Percentiles rank a stretch among this genome's conserved stretches.
These are phyloP conservation scores for Carex scoparia DNA, from an alignment of 176 grass and related monocot species.

Conservation along the genomic window DNA sequence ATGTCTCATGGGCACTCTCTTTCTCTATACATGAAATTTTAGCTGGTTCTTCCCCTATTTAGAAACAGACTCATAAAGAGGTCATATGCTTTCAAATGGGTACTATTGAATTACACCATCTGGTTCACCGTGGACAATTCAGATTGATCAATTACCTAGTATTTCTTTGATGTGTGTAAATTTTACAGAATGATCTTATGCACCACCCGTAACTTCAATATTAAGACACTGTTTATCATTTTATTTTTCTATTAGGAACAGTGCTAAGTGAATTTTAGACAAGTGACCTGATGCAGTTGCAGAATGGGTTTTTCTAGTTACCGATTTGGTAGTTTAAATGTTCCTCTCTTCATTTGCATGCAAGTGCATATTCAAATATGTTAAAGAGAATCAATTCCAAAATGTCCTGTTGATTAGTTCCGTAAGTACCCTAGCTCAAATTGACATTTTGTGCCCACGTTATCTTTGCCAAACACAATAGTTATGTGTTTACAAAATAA, in stretches of 20 bases:
- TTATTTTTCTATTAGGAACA: background rate
- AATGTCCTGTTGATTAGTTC: background rate
- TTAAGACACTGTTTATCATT: background rate
- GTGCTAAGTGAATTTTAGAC: background rate
- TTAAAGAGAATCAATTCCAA: background rate
- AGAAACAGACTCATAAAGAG: background rate
- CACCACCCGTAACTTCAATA: background rate
- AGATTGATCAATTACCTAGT: background rate
- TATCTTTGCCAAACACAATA: background rate
- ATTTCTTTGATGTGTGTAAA: background rate
- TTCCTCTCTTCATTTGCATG: background rate
- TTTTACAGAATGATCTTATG: background rate
- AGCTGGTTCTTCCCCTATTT: background rate
- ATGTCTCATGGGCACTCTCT: conserved; percentile 54
- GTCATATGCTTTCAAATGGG: background rate
- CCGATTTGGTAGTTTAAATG: background rate
- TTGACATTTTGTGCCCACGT: background rate
- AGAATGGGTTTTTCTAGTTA: background rate
- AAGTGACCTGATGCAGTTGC: background rate
- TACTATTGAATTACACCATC: background rate
- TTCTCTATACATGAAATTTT: conserved; percentile 51
- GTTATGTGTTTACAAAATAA: background rate
- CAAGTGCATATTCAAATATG: background rate
- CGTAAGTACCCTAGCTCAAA: background rate
- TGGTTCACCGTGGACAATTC: background rate